Conservation (phyloP, 805 yeast genomes). For the Naumovozyma baii region DNA sequence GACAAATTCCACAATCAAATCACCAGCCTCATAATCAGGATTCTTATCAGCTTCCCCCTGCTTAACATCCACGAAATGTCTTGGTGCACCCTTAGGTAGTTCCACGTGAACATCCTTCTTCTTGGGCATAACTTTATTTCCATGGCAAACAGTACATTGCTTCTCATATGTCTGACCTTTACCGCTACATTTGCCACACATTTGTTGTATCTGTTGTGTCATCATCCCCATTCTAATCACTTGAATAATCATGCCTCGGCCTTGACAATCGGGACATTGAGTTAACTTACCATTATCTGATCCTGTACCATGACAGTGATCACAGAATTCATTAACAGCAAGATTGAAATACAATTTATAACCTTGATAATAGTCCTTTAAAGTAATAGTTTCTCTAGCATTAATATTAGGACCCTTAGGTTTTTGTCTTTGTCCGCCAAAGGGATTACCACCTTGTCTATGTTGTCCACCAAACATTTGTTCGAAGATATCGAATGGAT, state of each 20-base stretch:
- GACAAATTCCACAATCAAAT: conserved; percentile 49
- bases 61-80: conserved; percentile 48
- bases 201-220: conserved; percentile 73
- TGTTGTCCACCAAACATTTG: conserved; percentile 28
- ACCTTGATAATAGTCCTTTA: conserved; percentile 69
- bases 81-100: conserved; percentile 60
- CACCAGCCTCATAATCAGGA: conserved; percentile 80
- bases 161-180: conserved; percentile 57
- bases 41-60: conserved; percentile 74
- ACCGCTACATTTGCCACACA: conserved; percentile 76
- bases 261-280: conserved; percentile 60
- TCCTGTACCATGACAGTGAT: conserved; percentile 75
- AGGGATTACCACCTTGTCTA: conserved; percentile 34
- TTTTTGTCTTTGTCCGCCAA: conserved; percentile 28
- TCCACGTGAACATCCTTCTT: conserved; percentile 49
- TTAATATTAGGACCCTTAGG: conserved; percentile 56
- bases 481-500: conserved; percentile 30
- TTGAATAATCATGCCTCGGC: conserved; percentile 59
- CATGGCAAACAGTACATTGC: conserved; percentile 62
- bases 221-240: conserved; percentile 78
- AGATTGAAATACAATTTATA: conserved; percentile 47
- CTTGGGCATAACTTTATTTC: conserved; percentile 52
- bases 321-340: conserved; percentile 66
- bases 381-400: conserved; percentile 44
- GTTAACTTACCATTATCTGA: conserved; percentile 67